Evolutionary conservation across 176 grass and related monocot species (phyloP), one percentile per base, ranked within the genome.

Genomic region (Poa annua): DNA sequence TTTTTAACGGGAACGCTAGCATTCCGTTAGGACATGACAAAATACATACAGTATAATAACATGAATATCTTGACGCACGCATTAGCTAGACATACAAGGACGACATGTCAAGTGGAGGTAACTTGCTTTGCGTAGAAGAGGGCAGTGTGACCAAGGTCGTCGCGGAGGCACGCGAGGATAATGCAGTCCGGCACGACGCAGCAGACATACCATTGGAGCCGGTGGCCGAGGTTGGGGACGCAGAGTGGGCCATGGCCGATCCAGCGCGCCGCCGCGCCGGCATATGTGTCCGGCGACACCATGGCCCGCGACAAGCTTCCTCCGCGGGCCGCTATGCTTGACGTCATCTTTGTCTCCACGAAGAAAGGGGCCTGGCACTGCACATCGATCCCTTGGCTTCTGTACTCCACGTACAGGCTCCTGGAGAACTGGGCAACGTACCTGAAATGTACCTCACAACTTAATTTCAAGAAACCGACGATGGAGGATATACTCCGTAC

Each of bases 351-450:
- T 48, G 90, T 92, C 22, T 61, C 71, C 75, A 92, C 86, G 10
- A 81, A 68, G 21, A 88, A 9, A 7, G 89, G 89, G 44, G 57
- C 73, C 89, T 91, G 89, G 10, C 81, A 91, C 20, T 91, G 89
- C 26, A 91, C 81, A 54, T 91, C 69, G n/a, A 88, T 91, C 39
- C 89, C 89, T 47, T 81, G 63, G 44, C 70, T 50, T 60, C 42
- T 69, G 41, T 91, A 91, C 69, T 91, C 85, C 9, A 81, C 70
- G 33, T 81, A 54, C 9, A 91, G 85, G 81, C 89, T 80, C 49
- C 81, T 66, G 7, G 89, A 91, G 48, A 91, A 76, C 61, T 85
- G 76, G 3, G 67, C 81, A 2, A 91, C 36, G 3, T 29, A 29
- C 29, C 29, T 29, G 29, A 29, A 29, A 29, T n/a, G n/a, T n/a